Base-by-base conservation (phyloP, 2,329 filamentous ascomycete genomes). In the Sphaceloma murrayae region DNA sequence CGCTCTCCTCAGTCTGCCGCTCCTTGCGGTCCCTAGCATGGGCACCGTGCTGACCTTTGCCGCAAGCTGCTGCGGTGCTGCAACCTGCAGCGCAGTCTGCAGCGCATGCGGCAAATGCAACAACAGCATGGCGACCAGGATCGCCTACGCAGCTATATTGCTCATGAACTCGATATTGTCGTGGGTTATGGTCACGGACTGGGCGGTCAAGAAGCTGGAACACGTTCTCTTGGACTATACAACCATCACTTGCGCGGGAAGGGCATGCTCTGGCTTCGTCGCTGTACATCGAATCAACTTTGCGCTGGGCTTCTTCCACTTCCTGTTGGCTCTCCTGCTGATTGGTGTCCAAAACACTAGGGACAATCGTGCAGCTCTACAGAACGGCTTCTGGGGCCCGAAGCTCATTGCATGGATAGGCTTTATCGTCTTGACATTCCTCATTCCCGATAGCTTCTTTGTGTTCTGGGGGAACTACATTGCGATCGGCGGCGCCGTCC, bases 341-440 rank as follows among this genome's bases (percentile, higher is more conserved):
- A 72, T 96, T 45, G 91, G 91, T 42, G 87, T 98, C 42, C 78
- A 77, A 43, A 86, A 80, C 36, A 91, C 88, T 17, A 91, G 85
- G 62, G 84, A 94, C 61, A 82, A 83, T 33, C 82, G 91, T 52
- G 88, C 91, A 2, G 75, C 78, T 13, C 75, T 98, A 44, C 91
- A 98, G 61, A 98, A 98, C 66, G 91, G 89, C n/a, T 98, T 86
- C 65, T 98, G 91, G 91, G 91, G 88, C 1, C 91, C 91, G 34
- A 98, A 98, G 68, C 74, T 98, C 47, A 77, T 95, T 48, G 77
- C 80, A 43, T 98, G 91, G 91, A 60, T 95, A 39, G 78, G 73
- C 10, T 76, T 96, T 53, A 79, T 96, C 48, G 85, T 95, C 48
- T 61, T 94, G 47, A 94, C 88, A 18, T 98, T 96, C 70, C 77